These are phyloP conservation scores for Puya raimondii DNA, from an alignment of 176 grass and related monocot genomes.

Conservation along the genomic window DNA sequence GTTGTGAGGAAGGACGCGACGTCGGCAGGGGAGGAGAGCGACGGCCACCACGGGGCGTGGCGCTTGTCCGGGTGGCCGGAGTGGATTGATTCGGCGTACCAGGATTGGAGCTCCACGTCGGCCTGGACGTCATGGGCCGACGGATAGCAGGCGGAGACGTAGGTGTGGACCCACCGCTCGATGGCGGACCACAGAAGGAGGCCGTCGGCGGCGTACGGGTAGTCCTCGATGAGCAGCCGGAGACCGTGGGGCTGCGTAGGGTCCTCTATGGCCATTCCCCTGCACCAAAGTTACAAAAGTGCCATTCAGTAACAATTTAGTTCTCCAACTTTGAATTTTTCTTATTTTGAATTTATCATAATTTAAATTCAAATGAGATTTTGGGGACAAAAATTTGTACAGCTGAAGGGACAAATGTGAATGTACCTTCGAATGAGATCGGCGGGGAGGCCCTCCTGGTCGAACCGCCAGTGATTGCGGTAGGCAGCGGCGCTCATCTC, in stretches of 20 bases:
- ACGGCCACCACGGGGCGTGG: conserved; percentile 86
- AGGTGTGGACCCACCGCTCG: conserved; percentile 39
- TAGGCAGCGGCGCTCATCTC: conserved; percentile 75
- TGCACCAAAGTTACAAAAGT: conserved; percentile 14
- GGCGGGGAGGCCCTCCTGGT: conserved; percentile 83
- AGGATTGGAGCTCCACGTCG: conserved; percentile 78
- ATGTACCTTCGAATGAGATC: conserved; percentile 79
- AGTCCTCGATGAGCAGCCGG: conserved; percentile 77
- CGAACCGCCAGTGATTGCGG: conserved; percentile 57
- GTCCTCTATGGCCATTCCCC: conserved; percentile 92
- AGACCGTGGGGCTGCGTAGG: conserved; percentile 55
- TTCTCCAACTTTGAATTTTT: background rate
- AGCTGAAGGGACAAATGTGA: background rate
- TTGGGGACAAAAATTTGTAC: background rate
- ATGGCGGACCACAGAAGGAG: conserved; percentile 84
- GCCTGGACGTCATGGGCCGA: conserved; percentile 31
- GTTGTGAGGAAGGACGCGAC: conserved; percentile 65
- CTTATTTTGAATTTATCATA: background rate
- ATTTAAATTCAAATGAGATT: background rate
- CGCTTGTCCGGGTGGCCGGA: conserved; percentile 72
- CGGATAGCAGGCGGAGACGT: conserved; percentile 63
- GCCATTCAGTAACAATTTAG: background rate
- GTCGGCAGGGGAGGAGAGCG: conserved; percentile 34
- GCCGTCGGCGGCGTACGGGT: conserved; percentile 82
- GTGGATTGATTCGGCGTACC: conserved; percentile 64